Evolutionary conservation across 495 filamentous ascomycete species (phyloP), one percentile per base, ranked within the genome.

Genomic region (Penicillium crystallinum): DNA sequence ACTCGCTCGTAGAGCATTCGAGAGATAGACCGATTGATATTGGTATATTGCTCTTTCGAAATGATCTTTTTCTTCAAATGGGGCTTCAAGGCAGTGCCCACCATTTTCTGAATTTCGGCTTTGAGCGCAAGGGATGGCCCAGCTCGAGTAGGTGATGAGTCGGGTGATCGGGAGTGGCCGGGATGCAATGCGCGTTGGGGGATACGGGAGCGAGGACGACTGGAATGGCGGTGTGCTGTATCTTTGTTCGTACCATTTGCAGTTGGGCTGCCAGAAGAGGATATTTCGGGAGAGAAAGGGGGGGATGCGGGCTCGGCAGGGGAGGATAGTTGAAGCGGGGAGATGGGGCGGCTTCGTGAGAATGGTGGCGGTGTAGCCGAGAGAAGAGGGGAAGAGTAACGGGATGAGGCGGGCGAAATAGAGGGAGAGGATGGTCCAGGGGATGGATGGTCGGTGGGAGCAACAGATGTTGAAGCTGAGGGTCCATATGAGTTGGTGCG

Each of bases 1-100:
- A 91, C 82, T 33, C 82, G 81, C 34, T 95, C 87, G 64, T 97
- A 97, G n/a, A 97, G 71, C 69, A 81, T 85, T 15, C 88, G 81
- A 12, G 87, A 93, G 22, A 96, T 81, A 31, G 81, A 84, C 39
- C 89, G 82, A 64, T 96, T 96, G 70, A 96, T 91, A 39, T 84
- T 81, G 5, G 85, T 91, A 70, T 89, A 97, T 65, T 96, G 86
- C 35, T 95, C 85, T 58, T 88, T 84, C 29, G 83, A 84, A 9
- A 96, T 72, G 38, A 81, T 73, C 49, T 82, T 82, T 25, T 73
- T 74, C 11, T 81, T 80, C 54, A 87, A 95, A 55, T 87, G 81
- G 18, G 91, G 88, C 47, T 86, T 87, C 18, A 96, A 75, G 0
- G 85, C 88, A 18, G 76, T 70, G 23, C 85, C 83, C 42, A 96